Evolutionary conservation across 495 filamentous ascomycete genomes (phyloP).

Genomic region (Pseudomonodictys pantanalensis): DNA sequence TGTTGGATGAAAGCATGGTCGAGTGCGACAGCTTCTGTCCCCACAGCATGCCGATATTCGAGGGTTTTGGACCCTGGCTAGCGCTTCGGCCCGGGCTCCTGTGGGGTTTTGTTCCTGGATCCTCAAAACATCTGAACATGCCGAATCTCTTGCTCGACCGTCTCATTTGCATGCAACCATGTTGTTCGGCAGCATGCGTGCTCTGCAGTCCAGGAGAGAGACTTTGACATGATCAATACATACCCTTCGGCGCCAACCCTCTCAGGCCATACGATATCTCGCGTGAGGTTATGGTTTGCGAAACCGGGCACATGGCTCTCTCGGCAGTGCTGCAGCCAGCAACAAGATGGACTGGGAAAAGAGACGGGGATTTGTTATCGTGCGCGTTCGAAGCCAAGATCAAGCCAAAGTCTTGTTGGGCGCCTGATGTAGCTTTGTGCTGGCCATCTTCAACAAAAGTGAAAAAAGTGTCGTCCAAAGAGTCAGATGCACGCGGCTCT

Average conservation of each 20-base stretch:
- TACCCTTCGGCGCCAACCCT: slow-evolving; percentile 1
- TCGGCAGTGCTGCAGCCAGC: slow-evolving; percentile 11
- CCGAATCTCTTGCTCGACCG: no score
- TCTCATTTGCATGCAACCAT: no score
- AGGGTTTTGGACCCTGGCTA: slow-evolving; percentile 15
- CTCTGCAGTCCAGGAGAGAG: no score
- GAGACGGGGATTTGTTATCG: not conserved
- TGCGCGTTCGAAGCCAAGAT: slow-evolving; percentile 2
- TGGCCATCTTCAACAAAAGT: no score
- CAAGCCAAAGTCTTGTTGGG: no score
- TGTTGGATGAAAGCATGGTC: not conserved
- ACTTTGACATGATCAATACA: slow-evolving; percentile 6
- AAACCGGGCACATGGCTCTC: slow-evolving; percentile 24
- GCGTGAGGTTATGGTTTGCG: slow-evolving; percentile 20
- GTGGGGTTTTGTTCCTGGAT: not conserved
- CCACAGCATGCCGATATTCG: not conserved
- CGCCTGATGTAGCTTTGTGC: no score
- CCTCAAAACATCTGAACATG: not conserved
- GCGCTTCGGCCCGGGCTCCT: slow-evolving; percentile 4
- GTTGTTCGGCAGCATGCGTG: no score
- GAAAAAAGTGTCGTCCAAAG: not conserved
- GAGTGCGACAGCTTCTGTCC: not conserved
- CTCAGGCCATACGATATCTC: slow-evolving; percentile 5
- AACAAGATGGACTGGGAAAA: slow-evolving; percentile 9
- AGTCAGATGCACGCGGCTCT: not conserved